Base-by-base conservation (phyloP, 2,329 filamentous ascomycete species). In the Arthroderma sp. region DNA sequence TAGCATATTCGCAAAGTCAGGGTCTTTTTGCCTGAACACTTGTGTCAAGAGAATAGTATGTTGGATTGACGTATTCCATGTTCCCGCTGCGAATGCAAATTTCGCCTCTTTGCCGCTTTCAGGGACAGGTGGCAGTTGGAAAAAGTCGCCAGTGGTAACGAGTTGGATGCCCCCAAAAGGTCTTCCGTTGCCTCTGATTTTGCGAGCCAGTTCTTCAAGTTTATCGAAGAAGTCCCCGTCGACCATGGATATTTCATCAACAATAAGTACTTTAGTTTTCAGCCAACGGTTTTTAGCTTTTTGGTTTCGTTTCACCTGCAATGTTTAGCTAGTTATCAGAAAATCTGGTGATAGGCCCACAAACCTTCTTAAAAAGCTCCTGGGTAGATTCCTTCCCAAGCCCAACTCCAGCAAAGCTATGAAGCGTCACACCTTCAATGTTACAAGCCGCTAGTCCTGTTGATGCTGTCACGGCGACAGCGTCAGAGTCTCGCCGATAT, bases 211-310 rank as follows among this genome's bases (percentile, higher is more conserved):
- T 60, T 87, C 82, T 61, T 94, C 90, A 17, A 98, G 79, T 71
- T 98, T 98, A 75, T 98, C 93, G 63, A 97, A 98, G 0, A 98
- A 78, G 35, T 96, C 91, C 0, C 89, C 93, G 65, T 98, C 93
- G 3, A 98, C 91, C 94, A 98, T 98, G 11, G 93, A 97, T 2
- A 98, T 85, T 69, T 98, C 93, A 71, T 98, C 93, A 65, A 98
- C 82, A 63, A 98, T 80, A 23, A 98, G 79, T 11, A 89, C 83
- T 67, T 91, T 95, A 0, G 90, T 95, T 58, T 84, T 82, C 62
- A 94, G 74, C 94, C 94, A 98, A 41, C 91, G 82, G 62, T 83
- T 86, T 68, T 87, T 91, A 21, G 90, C 89, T 69, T 96, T 97
- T 17, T 81, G 79, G 63, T 97, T 96, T 59, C 84, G 82, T 64